A percentile compares a stretch with the other conserved stretches of the same genome.
phyloP scores from a whole-genome alignment of 768 basidiomycete genomes.

The Leccinum subgranulosum region DNA sequence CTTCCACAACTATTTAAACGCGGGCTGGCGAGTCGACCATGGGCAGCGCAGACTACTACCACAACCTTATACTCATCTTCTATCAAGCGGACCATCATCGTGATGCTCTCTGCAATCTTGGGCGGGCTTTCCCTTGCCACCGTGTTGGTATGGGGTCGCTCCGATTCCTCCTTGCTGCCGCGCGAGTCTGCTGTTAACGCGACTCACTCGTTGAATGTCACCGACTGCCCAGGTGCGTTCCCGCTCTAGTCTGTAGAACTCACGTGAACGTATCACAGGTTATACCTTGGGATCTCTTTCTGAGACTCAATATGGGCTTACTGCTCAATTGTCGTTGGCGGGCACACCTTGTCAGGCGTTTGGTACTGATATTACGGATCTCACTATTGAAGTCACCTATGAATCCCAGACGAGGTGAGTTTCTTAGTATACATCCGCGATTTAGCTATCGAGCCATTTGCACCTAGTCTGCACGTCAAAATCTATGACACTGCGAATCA shows the following conservation, averaged over 20 bases:
- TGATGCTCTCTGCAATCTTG: constrained; percentile 4
- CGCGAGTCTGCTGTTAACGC: constrained; percentile 2
- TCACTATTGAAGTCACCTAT: constrained; percentile 67
- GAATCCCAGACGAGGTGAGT: constrained; percentile 51
- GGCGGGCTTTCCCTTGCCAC: constrained; percentile 6
- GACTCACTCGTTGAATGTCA: constrained; percentile 27
- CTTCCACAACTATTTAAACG: too few relatives aligned
- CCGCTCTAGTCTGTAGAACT: neutral
- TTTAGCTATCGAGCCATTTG: neutral
- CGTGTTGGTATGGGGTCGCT: neutral
- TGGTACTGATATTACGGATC: constrained; percentile 52
- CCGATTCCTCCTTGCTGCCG: constrained; percentile 5
- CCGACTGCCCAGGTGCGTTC: constrained; percentile 30
- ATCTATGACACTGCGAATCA: constrained; percentile 57
- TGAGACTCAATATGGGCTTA: constrained; percentile 47
- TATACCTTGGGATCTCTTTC: constrained; percentile 48
- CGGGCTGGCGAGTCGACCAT: too few relatives aligned
- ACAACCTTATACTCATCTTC: neutral
- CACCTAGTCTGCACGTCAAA: constrained; percentile 58
- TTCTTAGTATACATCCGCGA: neutral
- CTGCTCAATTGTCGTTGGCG: constrained; percentile 50
- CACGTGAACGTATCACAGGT: constrained; percentile 34
- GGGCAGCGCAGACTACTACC: too few relatives aligned
- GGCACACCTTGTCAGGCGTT: constrained; percentile 64
- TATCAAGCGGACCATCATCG: neutral